phyloP scores from a whole-genome alignment of 345 rosid genomes.

The Hypericum perforatum region DNA sequence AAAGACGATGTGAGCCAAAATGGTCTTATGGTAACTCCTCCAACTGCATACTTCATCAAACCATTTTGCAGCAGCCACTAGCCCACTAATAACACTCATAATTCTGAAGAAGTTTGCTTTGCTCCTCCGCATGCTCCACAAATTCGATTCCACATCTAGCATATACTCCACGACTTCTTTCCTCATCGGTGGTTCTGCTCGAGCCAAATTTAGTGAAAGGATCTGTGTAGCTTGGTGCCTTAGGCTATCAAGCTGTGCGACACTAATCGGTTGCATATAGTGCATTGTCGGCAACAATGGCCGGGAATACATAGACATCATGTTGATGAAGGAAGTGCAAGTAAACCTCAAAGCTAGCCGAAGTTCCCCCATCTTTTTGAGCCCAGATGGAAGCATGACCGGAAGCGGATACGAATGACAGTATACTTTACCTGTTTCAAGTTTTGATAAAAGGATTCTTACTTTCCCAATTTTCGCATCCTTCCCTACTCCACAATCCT shows the following conservation, averaged over 20 bases:
- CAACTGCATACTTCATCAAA: slow-evolving; percentile 29
- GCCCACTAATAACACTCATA: slow-evolving; percentile 17
- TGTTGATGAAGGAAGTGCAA: slow-evolving; percentile 21
- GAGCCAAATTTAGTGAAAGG: slow-evolving; percentile 22
- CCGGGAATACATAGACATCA: slow-evolving; percentile 29
- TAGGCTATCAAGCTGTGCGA: slow-evolving; percentile 29
- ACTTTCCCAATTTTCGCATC: slow-evolving; percentile 47
- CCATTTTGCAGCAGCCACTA: slow-evolving; percentile 23
- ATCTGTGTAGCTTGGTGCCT: slow-evolving; percentile 34
- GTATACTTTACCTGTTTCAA: slow-evolving; percentile 31
- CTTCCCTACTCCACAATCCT: slow-evolving; percentile 6
- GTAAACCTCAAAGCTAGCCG: slow-evolving; percentile 41
- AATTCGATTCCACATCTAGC: slow-evolving; percentile 27
- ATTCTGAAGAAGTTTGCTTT: slow-evolving; percentile 36
- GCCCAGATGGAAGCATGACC: slow-evolving; percentile 29
- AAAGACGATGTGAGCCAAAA: slow-evolving; percentile 24
- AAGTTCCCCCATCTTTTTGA: slow-evolving; percentile 46
- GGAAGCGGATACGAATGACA: slow-evolving; percentile 40
- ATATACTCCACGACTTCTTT: slow-evolving; percentile 47
- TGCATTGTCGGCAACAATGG: slow-evolving; percentile 39
- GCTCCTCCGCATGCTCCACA: slow-evolving; percentile 42
- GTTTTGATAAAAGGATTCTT: slow-evolving; percentile 41
- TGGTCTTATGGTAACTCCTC: slow-evolving; percentile 33
- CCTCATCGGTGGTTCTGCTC: slow-evolving; percentile 38
- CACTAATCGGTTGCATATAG: slow-evolving; percentile 32